Evolutionary conservation across 305 asterid genomes (phyloP).

Genomic region (Caryopteris hybrid): DNA sequence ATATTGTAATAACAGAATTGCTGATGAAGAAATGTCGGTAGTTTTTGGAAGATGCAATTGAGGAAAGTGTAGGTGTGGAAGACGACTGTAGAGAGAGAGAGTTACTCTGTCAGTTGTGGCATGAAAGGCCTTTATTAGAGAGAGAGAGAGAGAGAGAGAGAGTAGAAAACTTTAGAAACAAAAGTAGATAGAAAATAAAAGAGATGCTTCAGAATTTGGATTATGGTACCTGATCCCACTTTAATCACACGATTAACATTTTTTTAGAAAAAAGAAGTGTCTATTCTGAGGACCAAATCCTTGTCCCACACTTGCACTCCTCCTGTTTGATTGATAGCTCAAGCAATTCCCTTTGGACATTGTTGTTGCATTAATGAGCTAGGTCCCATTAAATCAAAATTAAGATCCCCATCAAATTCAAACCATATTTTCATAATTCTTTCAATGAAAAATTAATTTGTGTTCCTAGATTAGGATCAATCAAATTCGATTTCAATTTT

Average conservation of each 20-base stretch:
- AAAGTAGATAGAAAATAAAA: background rate
- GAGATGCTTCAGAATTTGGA: constrained; percentile 27
- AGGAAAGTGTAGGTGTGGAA: background rate
- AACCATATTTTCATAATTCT: no score
- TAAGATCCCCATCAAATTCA: no score
- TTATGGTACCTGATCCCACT: constrained; percentile 38
- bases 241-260: constrained; percentile 21
- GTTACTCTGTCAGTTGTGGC: background rate
- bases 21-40: background rate
- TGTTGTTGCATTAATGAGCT: constrained; percentile 10
- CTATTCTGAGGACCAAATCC: constrained; percentile 36
- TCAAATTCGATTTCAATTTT: no score
- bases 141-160: background rate
- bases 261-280: constrained; percentile 5
- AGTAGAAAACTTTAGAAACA: no score
- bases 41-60: background rate
- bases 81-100: background rate
- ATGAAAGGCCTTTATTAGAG: background rate
- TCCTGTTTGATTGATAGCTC: constrained; percentile 3
- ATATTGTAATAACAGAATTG: background rate
- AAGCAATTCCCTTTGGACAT: constrained; percentile 18
- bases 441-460: no score
- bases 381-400: constrained; percentile 10
- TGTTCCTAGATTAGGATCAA: no score
- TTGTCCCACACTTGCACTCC: constrained; percentile 25